Base-by-base conservation (phyloP, 2,329 filamentous ascomycete genomes). In the Cercospora sojina region DNA sequence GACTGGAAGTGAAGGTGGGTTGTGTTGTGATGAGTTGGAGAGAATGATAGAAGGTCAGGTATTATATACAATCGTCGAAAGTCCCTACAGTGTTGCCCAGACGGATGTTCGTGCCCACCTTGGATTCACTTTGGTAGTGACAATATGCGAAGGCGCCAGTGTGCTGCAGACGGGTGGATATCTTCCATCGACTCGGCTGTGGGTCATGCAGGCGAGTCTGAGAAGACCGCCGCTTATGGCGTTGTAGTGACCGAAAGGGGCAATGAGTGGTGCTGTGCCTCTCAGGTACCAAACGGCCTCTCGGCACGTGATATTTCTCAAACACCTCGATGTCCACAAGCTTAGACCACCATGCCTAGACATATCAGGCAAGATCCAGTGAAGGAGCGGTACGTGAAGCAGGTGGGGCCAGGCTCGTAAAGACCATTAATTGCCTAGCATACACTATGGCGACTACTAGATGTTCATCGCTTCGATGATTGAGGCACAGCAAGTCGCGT, bases 171-270 rank as follows among this genome's bases (percentile, higher is more conserved):
- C 61, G 60, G 62, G 64, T 31, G 53, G 47, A 63, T 18, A 61
- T 67, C 43, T 61, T 67, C 67, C 65, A 67, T 64, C 60, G 62
- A 64, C 27, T 55, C 58, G 56, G 16, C 51, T 59, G 32, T 32
- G 62, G 51, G 58, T 41, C 18, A 20, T 43, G 51, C 58, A 43
- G 49, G 38, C 41, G 55, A 35, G 57, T 23, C 56, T 49, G 38
- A 38, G 16, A 23, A 38, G n/a, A 32, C 47, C 16, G n/a, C 60
- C 56, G 49, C 12, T 27, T 63, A 16, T 78, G 9, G 79, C 78
- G 5, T 80, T 80, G 79, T 72, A 81, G 41, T 53, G 47, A 27
- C 23, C 23, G 23, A 53, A 53, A 53, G 47, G 47, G 47, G 47
- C 47, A 53, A 25, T 47, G 47, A 53, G 47, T 16, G 47, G 29